Base-by-base conservation (phyloP, 2,329 filamentous ascomycete species). In the Coleophoma crateriformis region DNA sequence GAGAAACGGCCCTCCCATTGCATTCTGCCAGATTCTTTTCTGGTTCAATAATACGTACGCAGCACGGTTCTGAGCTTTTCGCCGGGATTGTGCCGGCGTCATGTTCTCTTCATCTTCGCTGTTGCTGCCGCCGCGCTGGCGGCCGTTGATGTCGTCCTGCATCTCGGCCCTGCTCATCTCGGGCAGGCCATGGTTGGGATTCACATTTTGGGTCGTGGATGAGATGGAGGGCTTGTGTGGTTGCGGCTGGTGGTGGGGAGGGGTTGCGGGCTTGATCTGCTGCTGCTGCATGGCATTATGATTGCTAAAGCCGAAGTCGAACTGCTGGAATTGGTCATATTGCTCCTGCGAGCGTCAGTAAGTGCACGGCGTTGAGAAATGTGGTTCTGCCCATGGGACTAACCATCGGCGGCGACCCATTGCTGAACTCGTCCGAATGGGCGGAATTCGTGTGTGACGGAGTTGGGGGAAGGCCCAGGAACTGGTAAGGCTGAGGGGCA, bases 1-100 rank as follows among this genome's bases (percentile, higher is more conserved):
- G 42, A 33, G 33, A 27, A 27, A 10, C 6, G 27, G 19, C 19
- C 27, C 27, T 27, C 27, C 19, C 19, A 19, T 19, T 34, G n/a
- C 12, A 19, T 40, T 32, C 14, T 20, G 19, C 17, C 22, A 3
- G 39, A 43, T 43, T 14, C 3, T 19, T 19, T 19, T 19, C 19
- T 19, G 19, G 8, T 27, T 44, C 32, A 33, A 43, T 20, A 15
- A 45, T 42, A 71, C 82, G 67, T 80, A 87, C 84, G 85, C 85
- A 67, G 84, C 84, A 61, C 85, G 70, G 57, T 88, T 88, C 63
- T 88, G 85, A 45, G 81, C 84, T 66, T 88, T 88, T 56, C 85
- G 74, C 59, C 81, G 79, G 48, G 71, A 74, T 61, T 80, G 76
- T 47, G 77, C 74, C 1, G 76, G 76, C n/a, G 71, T 75, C 63